phyloP scores from a whole-genome alignment of 2,329 filamentous ascomycete genomes.

The Exophiala xenobiotica region DNA sequence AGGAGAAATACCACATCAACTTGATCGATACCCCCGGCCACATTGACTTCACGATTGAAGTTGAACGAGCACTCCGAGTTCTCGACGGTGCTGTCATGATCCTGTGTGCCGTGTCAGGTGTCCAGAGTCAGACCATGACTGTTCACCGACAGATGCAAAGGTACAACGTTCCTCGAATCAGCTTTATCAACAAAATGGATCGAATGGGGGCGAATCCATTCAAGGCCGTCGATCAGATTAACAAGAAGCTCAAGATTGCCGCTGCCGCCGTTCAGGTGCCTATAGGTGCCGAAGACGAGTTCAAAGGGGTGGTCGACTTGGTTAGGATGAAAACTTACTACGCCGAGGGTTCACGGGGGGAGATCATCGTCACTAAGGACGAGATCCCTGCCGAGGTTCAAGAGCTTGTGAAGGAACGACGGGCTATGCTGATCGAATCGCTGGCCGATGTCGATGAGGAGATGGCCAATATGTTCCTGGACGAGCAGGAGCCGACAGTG shows the following conservation, averaged over 20 bases:
- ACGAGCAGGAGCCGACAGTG: slow-evolving; percentile 75
- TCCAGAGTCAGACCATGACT: slow-evolving; percentile 96
- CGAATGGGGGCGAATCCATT: slow-evolving; percentile 97
- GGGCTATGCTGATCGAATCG: slow-evolving; percentile 85
- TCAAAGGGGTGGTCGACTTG: slow-evolving; percentile 88
- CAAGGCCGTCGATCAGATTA: slow-evolving; percentile 97
- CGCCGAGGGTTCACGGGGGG: slow-evolving; percentile 79
- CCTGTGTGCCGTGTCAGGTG: slow-evolving; percentile 92
- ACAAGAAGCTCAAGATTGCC: slow-evolving; percentile 87
- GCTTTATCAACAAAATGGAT: slow-evolving; percentile 99
- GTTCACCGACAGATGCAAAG: slow-evolving; percentile 98
- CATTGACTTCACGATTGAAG: slow-evolving; percentile 99
- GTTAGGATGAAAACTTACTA: slow-evolving; percentile 91
- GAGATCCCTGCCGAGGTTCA: slow-evolving; percentile 79
- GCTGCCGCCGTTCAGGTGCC: slow-evolving; percentile 93
- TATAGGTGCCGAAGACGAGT: slow-evolving; percentile 87
- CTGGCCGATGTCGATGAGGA: slow-evolving; percentile 97
- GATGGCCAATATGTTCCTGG: slow-evolving; percentile 91
- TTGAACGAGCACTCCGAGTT: slow-evolving; percentile 90
- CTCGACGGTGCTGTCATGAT: slow-evolving; percentile 98
- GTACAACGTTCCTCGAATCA: slow-evolving; percentile 93
- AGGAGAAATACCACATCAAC: slow-evolving; percentile 95
- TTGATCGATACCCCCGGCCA: slow-evolving; percentile 98
- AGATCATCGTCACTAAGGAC: slow-evolving; percentile 71
- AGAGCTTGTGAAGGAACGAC: slow-evolving; percentile 75